These are phyloP conservation scores for Pichia cephalocereana DNA, from an alignment of 805 yeast genomes.

Conservation along the genomic window DNA sequence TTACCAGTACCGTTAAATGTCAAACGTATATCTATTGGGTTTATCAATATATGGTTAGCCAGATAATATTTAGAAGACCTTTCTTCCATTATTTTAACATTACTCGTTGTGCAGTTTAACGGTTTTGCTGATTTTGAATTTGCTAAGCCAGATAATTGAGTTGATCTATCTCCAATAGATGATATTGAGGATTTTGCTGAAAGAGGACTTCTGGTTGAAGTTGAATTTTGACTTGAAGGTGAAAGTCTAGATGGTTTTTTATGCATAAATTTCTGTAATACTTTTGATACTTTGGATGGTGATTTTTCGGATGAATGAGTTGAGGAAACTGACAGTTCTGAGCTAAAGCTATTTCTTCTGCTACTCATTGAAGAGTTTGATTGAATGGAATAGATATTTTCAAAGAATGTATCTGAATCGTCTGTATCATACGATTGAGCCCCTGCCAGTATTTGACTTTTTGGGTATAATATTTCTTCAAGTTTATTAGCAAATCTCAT, in stretches of 20 bases:
- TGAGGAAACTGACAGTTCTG: background rate
- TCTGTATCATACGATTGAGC: background rate
- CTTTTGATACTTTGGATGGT: slow-evolving; percentile 4
- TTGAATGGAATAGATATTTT: background rate
- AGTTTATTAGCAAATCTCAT: slow-evolving; percentile 41
- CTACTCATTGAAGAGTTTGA: background rate
- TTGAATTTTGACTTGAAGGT: background rate
- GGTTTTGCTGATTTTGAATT: background rate
- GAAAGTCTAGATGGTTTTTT: background rate
- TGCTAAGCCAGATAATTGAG: background rate
- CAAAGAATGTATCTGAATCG: slow-evolving; percentile 4
- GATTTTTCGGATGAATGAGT: background rate
- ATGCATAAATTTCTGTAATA: slow-evolving; percentile 3
- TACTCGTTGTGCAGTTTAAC: background rate
- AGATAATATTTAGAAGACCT: slow-evolving; percentile 36
- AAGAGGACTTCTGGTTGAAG: background rate
- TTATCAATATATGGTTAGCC: slow-evolving; percentile 25
- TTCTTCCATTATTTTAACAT: slow-evolving; percentile 31
- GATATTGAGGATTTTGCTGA: background rate
- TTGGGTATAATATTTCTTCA: slow-evolving; percentile 28
- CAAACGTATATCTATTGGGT: slow-evolving; percentile 36
- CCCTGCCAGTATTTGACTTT: slow-evolving; percentile 7
- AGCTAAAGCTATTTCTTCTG: background rate
- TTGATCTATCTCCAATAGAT: background rate
- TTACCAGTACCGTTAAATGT: slow-evolving; percentile 76